Base-by-base conservation (phyloP, 1,284 basidiomycete genomes). In the Sphagnurus paluster region DNA sequence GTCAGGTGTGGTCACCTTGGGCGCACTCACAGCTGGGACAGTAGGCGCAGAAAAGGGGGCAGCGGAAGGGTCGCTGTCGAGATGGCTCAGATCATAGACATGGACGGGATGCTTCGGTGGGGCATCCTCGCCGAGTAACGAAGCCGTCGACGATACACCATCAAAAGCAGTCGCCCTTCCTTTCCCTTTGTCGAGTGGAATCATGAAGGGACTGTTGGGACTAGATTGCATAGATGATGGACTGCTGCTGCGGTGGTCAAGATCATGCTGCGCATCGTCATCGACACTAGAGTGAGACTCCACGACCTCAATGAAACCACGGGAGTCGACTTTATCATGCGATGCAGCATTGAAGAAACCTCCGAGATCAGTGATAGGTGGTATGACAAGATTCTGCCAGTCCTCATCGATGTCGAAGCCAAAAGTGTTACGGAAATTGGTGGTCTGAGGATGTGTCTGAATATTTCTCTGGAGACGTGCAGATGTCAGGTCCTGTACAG, bases 301-400 rank as follows among this genome's bases (percentile, higher is more conserved):
- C 19, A 87, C 57, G 21, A 75, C 69, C 61, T 85, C 84, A 16
- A 87, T 78, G 58, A 77, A 86, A 4, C 79, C 84, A 63, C 84
- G 82, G 5, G 79, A 76, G 38, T 69, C 71, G 25, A 61, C 61
- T 25, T 65, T 48, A 39, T 43, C 28, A 16, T 49, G 39, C 17
- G 50, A 42, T 13, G 39, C 40, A 10, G 59, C 48, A n/a, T 62
- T 26, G 46, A 71, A 74, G 7, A 75, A 54, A 26, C 61, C 66
- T 38, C 66, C 64, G 2, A 63, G 28, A 26, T 48, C 53, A 19
- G 53, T 35, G 48, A 72, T 39, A 40, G 55, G 44, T 3, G 67
- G 69, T 8, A 75, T 57, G 39, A 67, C 68, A 20, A 53, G 51
- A 13, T 34, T 46, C 56, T 86, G 79, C 86, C 86, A 89, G 24